Evolutionary conservation across 1,139 yeast genomes (phyloP), one percentile per base, ranked within the genome.

Genomic region (Kodamaea ohmeri): DNA sequence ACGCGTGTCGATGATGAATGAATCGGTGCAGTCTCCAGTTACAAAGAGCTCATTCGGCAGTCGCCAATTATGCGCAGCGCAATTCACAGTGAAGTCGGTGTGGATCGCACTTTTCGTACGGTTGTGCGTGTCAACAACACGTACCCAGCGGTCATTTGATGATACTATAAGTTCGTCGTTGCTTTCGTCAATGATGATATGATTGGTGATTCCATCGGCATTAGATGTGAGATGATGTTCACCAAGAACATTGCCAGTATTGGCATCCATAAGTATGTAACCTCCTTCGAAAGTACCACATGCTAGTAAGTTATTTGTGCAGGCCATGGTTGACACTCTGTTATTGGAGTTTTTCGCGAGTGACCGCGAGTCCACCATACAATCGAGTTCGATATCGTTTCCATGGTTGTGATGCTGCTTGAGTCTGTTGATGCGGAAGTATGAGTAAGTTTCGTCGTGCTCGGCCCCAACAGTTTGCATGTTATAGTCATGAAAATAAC

Each of bases 271-370:
- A 35, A 75, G 54, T 6, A 74, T 54, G 47, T 66, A 71, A 14
- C 76, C 73, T 1, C 84, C 84, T 41, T 70, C 73, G 42, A 76
- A 72, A 0, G 83, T 77, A 0, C 84, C 84, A 20, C 76, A 69
- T 3, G 67, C 73, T 17, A 77, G 54, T 19, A 65, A 52, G n/a
- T 59, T 60, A 32, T 64, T 52, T 11, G 74, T 61, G 38, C 76
- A 67, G 7, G 74, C 60, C 40, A 78, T 49, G 2, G 81, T 71
- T 9, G 82, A 73, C 4, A 78, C 61, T 38, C 75, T 56, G 46
- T 64, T 63, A 53, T 64, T 68, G 20, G 66, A 56, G 43, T 58
- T 60, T 16, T 48, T 45, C 13, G 48, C 42, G 18, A 68, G 59
- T 11, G 48, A 46, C 25, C 73, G 49, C 4, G 73, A 67, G 48